Evolutionary conservation across 371 early-diverging fungal genomes (phyloP).

Genomic region (Rozella allomycis): DNA sequence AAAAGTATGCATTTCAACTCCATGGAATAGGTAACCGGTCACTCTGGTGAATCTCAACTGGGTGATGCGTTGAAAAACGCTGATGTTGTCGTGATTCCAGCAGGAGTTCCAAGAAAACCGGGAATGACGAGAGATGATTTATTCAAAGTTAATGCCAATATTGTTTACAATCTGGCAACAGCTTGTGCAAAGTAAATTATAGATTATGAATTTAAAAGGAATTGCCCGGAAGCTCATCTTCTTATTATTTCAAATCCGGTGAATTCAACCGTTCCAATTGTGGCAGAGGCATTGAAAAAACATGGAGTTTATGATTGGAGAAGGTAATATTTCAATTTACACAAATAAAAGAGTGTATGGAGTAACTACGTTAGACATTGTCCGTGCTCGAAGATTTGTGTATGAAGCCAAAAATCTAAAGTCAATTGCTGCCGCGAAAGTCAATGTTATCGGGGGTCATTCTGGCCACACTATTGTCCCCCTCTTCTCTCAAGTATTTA

Average conservation of each 20-base stretch:
- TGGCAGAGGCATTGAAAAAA: constrained; percentile 87
- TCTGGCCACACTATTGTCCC: constrained; percentile 95
- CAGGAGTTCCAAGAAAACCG: constrained; percentile 97
- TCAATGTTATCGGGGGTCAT: constrained; percentile 95
- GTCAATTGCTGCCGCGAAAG: constrained; percentile 25
- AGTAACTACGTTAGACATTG: constrained; percentile 93
- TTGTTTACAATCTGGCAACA: constrained; percentile 66
- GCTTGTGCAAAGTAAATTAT: constrained; percentile 41
- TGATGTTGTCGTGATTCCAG: constrained; percentile 88
- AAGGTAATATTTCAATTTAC: neutral
- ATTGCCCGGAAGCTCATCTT: constrained; percentile 88
- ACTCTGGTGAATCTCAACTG: constrained; percentile 52
- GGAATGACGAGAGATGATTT: constrained; percentile 98
- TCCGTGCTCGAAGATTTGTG: constrained; percentile 91
- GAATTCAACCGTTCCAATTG: constrained; percentile 97
- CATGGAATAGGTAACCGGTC: constrained; percentile 75
- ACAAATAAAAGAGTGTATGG: constrained; percentile 55
- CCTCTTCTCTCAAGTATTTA: constrained; percentile 66
- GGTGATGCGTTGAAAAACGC: constrained; percentile 55
- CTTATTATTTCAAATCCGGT: constrained; percentile 97
- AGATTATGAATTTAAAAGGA: constrained; percentile 13
- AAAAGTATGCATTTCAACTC: too few relatives aligned
- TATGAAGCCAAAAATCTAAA: constrained; percentile 1
- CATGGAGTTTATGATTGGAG: constrained; percentile 42
- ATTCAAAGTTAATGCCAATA: constrained; percentile 92